Evolutionary conservation across 805 yeast genomes (phyloP), one percentile per base, ranked within the genome.

Genomic region (Saccharomycopsis fibuligera): DNA sequence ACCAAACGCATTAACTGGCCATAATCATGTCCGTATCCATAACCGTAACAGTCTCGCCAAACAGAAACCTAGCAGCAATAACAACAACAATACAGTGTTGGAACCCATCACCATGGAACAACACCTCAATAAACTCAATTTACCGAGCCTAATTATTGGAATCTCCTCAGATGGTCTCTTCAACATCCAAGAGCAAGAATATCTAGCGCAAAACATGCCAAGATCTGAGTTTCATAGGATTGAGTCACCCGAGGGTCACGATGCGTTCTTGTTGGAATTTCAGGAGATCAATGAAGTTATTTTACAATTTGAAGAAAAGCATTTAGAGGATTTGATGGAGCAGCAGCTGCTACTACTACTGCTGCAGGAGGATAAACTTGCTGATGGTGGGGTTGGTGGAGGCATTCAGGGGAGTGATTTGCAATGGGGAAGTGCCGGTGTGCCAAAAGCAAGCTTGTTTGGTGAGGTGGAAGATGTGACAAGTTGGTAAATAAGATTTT

Each of bases 211-310:
- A 36, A 69, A 79, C 59, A 76, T 93, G 51, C 90, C 89, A 6
- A 73, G 83, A 57, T 74, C 95, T 1, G 63, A 57, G 5, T 69
- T 93, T 55, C 79, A 81, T 56, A 79, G 80, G 58, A 81, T 93
- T 38, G 78, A 85, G 54, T 89, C 97, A 1, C 93, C 91, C 10
- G 99, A 93, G 58, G 99, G 99, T n/a, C 99, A 93, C 62, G 99
- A 93, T 68, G 99, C 98, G 2, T 93, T 93, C 61, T 68, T 93
- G 51, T 71, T 93, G 42, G 99, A 93, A 64, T 93, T 93, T 64
- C 83, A 79, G 44, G 78, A 80, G 45, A 88, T 93, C 50, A 86
- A 93, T 62, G 70, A 75, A 33, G 70, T 83, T 54, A 79, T 95
- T 46, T 66, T 77, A 39, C 76, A 76, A 2, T 93, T 91, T 64